Base-by-base conservation (phyloP, 2,329 filamentous ascomycete species). In the Apiospora sp. region DNA sequence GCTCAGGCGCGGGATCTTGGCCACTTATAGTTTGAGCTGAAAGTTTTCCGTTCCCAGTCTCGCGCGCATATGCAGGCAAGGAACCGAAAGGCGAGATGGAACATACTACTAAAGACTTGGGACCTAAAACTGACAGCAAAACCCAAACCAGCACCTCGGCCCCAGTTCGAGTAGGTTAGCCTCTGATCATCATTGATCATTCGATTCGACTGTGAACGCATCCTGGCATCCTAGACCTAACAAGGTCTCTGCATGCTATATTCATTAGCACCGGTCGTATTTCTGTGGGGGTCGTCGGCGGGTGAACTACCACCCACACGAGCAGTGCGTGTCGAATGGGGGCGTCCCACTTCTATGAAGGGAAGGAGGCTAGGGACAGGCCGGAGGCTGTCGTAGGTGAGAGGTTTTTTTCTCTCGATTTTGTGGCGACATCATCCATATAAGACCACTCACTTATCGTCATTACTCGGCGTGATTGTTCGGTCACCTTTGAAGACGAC, bases 21-120 rank as follows among this genome's bases (percentile, higher is more conserved):
- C 58, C 58, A 64, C 34, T 41, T 64, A 64, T 64, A 64, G 58
- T 64, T 41, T 41, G 30, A 41, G 58, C 58, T 64, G 58, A 64
- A 41, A 41, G 19, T 37, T n/a, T 41, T 8, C 22, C 58, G 46
- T 37, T 41, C 34, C 34, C 58, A 13, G 58, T 37, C 16, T 34
- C 7, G 54, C 54, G 51, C 27, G 51, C 51, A 34, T 58, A 58
- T 58, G 51, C 51, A 58, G 5, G 51, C 30, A 30, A 54, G 49
- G 49, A 51, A 10, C 37, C 8, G 10, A 41, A 10, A 41, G 37
- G 37, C 37, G 37, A 41, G 10, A 41, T 8, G 37, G 37, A 10
- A 41, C 37, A 41, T 8, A 41, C 37, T 30, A 41, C 37, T 10
- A 41, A 10, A 10, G 10, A 8, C 10, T 41, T 41, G 37, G 37